Percentiles rank a stretch among this genome's conserved stretches.
Evolutionary conservation across 2,329 filamentous ascomycete species (phyloP).

Genomic region (Monosporascus sp.): DNA sequence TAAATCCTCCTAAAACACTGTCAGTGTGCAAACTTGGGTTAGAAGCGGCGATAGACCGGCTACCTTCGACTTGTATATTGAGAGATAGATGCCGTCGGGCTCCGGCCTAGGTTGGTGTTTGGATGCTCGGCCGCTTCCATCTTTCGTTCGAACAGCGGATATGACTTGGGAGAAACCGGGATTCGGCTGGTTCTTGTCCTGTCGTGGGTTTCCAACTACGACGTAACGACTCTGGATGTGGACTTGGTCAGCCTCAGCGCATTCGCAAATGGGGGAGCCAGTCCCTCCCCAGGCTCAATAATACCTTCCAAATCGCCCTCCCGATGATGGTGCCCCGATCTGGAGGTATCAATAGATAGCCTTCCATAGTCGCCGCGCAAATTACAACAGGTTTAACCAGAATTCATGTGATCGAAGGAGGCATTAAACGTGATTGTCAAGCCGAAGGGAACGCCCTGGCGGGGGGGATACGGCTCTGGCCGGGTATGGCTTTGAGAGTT

Average conservation of each 20-base stretch:
- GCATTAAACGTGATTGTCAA: too few relatives aligned
- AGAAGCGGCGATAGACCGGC: conserved; percentile 8
- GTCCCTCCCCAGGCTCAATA: neutral
- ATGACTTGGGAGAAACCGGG: conserved; percentile 34
- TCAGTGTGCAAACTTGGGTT: conserved; percentile 9
- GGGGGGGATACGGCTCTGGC: neutral
- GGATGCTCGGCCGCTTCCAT: conserved; percentile 30
- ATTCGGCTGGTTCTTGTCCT: conserved; percentile 31
- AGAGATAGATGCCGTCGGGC: conserved; percentile 43
- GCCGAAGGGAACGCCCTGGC: neutral
- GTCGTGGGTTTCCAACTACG: conserved; percentile 41
- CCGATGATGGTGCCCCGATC: conserved; percentile 48
- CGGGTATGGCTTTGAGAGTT: neutral
- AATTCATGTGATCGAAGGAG: neutral
- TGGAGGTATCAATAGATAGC: conserved; percentile 43
- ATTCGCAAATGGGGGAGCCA: neutral
- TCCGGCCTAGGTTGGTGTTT: conserved; percentile 30
- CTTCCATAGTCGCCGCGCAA: conserved; percentile 38
- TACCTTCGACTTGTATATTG: conserved; percentile 54
- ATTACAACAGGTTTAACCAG: neutral
- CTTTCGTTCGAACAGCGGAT: conserved; percentile 33
- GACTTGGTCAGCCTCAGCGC: conserved; percentile 11
- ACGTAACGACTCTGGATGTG: conserved; percentile 51
- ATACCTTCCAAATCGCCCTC: conserved; percentile 48
- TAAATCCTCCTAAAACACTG: conserved; percentile 40